A percentile compares a stretch with the other conserved stretches of the same genome.
phyloP scores from a whole-genome alignment of 352 stramenopile species.

The Globisporangium acanthophoron region DNA sequence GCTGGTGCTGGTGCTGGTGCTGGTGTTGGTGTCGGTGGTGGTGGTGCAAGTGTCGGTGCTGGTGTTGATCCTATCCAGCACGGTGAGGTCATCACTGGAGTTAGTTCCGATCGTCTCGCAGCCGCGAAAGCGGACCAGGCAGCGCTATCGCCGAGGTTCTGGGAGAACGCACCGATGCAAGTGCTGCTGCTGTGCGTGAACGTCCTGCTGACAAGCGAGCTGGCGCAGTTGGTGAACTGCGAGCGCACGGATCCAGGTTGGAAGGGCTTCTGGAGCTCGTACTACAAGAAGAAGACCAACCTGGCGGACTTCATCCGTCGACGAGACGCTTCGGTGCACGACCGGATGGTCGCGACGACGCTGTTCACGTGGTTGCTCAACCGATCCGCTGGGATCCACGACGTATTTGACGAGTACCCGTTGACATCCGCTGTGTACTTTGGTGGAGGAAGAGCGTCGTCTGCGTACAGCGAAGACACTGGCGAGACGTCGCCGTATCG shows the following conservation, averaged over 20 bases:
- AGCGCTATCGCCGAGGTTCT: constrained; percentile 9
- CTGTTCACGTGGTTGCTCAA: constrained; percentile 52
- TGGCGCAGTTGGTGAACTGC: constrained; percentile 29
- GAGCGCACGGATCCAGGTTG: constrained; percentile 35
- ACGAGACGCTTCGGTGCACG: constrained; percentile 20
- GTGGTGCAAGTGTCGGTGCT: neutral
- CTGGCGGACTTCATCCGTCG: constrained; percentile 34
- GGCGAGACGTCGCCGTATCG: constrained; percentile 24
- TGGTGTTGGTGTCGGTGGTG: too few relatives aligned
- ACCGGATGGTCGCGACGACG: constrained; percentile 31
- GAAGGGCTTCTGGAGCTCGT: constrained; percentile 42
- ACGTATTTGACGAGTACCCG: constrained; percentile 39
- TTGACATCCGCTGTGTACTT: neutral
- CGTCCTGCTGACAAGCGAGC: constrained; percentile 51
- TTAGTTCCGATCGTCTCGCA: neutral
- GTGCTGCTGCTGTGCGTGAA: constrained; percentile 50
- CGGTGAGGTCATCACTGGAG: neutral
- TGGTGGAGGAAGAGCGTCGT: neutral
- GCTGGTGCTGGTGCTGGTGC: too few relatives aligned
- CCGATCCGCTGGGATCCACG: constrained; percentile 30
- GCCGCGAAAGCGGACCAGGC: neutral
- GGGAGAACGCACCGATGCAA: constrained; percentile 42
- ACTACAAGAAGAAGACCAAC: constrained; percentile 40
- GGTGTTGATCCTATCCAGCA: neutral
- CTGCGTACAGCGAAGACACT: constrained; percentile 11